Base-by-base conservation (phyloP, 129 eudicot species). In the Flaveria linearis region DNA sequence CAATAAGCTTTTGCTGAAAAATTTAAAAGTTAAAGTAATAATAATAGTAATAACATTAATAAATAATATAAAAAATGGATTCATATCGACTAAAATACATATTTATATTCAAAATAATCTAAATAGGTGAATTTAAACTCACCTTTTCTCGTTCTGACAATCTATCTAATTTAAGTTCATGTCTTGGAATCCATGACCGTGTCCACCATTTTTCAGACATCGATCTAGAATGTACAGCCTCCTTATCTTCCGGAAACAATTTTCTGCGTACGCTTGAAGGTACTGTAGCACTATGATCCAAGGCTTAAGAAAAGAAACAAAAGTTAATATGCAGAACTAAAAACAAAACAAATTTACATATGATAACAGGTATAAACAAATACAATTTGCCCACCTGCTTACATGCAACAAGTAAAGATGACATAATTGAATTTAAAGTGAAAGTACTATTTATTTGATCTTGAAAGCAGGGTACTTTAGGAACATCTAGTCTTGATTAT, bases 101-200 rank as follows among this genome's bases (percentile, higher is more conserved):
- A 52, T 11, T 7, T 72, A 17, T 53, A 72, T 72, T 10, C 51
- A 72, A 39, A 53, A n/a, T 53, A 10, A 55, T 28, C 42, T 16
- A 16, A 71, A 53, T 43, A 77, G 28, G 75, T 43, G 42, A 83
- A 46, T 16, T 28, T 33, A 58, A 68, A 71, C 70, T 80, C 55
- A 91, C 97, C 91, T 89, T 94, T 72, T 91, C 96, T 71, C 90
- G 91, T 73, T 94, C 96, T 2, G 97, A 82, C 10, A 94, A 85
- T 76, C 91, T 86, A 69, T 91, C 93, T 80, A 94, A 82, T 74
- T 77, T 91, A 53, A 84, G 87, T 60, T 88, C 91, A 75, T 76
- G 88, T 84, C 55, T 76, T 58, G 93, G 91, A 78, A 72, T 84
- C 74, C 84, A 84, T 81, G 83, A 81, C 73, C 65, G 87, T 83